Conservation (phyloP, 139 green algal species). For the Penium margaritaceum region DNA sequence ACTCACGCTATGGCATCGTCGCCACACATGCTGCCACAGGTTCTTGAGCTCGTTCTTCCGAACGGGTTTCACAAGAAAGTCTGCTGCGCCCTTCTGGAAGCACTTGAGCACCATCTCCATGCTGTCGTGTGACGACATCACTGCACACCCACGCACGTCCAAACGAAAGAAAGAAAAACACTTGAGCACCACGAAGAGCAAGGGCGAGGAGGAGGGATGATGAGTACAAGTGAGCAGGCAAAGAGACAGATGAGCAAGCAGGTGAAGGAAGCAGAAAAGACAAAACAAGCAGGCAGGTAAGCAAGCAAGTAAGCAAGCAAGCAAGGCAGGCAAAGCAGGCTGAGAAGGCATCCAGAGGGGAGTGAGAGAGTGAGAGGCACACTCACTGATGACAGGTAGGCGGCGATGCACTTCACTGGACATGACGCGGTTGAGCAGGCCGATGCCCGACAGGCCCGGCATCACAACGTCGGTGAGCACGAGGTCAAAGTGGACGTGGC, state of each 20-base stretch:
- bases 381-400: constrained; percentile 46
- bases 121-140: constrained; percentile 44
- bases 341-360: neutral
- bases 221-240: neutral
- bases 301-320: neutral
- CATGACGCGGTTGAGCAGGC: constrained; percentile 44
- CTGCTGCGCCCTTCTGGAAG: constrained; percentile 68
- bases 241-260: neutral
- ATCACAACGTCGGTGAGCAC: constrained; percentile 47
- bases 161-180: neutral
- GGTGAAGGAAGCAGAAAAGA: neutral
- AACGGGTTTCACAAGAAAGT: constrained; percentile 80
- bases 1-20: constrained; percentile 37
- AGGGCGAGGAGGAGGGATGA: neutral
- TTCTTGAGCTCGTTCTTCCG: constrained; percentile 72
- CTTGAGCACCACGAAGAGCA: too few relatives aligned
- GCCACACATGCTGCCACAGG: constrained; percentile 75
- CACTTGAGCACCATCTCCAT: constrained; percentile 47
- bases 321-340: neutral
- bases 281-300: neutral
- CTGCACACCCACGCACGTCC: neutral
- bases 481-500: constrained; percentile 37
- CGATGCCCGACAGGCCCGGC: constrained; percentile 43
- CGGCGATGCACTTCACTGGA: constrained; percentile 11
- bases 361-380: neutral